These are phyloP conservation scores for Magnolia sinica DNA, from an alignment of 164 flowering plant genomes.

Conservation along the genomic window DNA sequence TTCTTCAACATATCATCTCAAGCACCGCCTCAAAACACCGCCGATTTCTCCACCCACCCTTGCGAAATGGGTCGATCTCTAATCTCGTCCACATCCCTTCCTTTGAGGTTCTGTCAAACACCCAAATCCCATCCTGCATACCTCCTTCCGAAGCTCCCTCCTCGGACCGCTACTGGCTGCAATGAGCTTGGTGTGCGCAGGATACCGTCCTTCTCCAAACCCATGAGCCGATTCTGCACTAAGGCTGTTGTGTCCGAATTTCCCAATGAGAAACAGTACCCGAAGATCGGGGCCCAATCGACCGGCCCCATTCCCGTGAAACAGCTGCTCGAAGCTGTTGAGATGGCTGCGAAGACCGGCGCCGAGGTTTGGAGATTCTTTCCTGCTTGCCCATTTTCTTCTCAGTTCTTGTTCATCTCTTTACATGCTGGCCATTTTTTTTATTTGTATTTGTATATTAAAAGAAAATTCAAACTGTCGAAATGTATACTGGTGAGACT, in stretches of 20 bases:
- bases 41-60: too few relatives aligned
- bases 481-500: neutral
- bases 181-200: neutral
- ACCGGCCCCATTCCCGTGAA: slow-evolving; percentile 64
- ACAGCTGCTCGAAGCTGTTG: slow-evolving; percentile 66
- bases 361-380: slow-evolving; percentile 50
- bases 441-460: neutral
- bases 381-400: neutral
- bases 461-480: too few relatives aligned
- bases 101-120: slow-evolving; percentile 10
- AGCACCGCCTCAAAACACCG: too few relatives aligned
- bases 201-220: slow-evolving; percentile 1
- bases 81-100: slow-evolving; percentile 13
- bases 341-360: slow-evolving; percentile 76
- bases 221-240: slow-evolving; percentile 15
- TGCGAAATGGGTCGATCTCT: slow-evolving; percentile 17
- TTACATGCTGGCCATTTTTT: too few relatives aligned
- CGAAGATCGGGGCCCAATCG: slow-evolving; percentile 61
- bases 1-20: too few relatives aligned
- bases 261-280: slow-evolving; percentile 33
- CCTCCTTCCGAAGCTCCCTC: slow-evolving; percentile 6
- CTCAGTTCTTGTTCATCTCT: neutral
- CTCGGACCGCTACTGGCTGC: neutral
- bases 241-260: slow-evolving; percentile 50
- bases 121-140: slow-evolving; percentile 7